Percentiles rank a stretch among this genome's conserved stretches.
Conservation (phyloP, 2,329 filamentous ascomycete genomes). For the Incumbomyces delicatus region DNA sequence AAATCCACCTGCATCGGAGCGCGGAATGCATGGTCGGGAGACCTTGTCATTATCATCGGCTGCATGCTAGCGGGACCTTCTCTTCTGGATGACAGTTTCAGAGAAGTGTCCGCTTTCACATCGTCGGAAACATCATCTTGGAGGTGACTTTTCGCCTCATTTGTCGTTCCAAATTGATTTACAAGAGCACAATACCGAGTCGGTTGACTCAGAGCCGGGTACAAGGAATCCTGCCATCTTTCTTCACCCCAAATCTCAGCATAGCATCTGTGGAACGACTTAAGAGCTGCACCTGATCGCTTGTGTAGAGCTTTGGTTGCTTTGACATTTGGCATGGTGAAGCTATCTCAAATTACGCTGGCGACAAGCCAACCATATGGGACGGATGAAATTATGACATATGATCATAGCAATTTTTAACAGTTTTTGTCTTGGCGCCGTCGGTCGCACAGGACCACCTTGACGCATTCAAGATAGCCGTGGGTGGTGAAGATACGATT, state of each 20-base stretch:
- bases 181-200: constrained; percentile 11
- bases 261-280: constrained; percentile 8
- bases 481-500: too few relatives aligned
- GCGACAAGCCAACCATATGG: too few relatives aligned
- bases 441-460: too few relatives aligned
- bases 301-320: constrained; percentile 9
- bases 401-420: too few relatives aligned
- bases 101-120: neutral
- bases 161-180: constrained; percentile 3
- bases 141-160: neutral
- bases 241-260: constrained; percentile 6
- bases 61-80: neutral
- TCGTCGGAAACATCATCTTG: neutral
- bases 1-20: neutral
- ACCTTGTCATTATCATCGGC: neutral
- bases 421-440: too few relatives aligned
- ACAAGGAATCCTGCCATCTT: constrained; percentile 10
- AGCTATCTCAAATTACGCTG: neutral
- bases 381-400: too few relatives aligned
- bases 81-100: neutral
- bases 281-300: constrained; percentile 4
- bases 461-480: too few relatives aligned
- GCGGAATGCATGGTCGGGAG: neutral
- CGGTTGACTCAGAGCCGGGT: constrained; percentile 7
- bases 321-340: constrained; percentile 3